These are phyloP conservation scores for Asterochloris erici DNA, from an alignment of 139 green algal genomes.

Conservation along the genomic window DNA sequence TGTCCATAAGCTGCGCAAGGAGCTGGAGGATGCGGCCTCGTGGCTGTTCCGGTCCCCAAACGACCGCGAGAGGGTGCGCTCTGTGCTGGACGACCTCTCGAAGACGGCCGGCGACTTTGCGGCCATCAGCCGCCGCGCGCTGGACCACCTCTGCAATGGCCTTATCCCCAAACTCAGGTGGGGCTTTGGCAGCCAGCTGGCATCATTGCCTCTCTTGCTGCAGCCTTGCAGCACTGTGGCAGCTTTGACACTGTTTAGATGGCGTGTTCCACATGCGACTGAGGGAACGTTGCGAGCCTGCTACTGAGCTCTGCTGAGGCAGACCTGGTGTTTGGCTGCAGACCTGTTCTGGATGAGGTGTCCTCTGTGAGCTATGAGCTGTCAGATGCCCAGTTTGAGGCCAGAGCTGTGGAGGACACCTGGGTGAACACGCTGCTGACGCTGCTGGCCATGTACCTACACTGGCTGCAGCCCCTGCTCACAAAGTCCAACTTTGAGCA, in stretches of 20 bases:
- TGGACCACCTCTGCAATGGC: conserved; percentile 70
- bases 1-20: conserved; percentile 71
- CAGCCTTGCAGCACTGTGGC: too few relatives aligned
- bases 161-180: conserved; percentile 63
- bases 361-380: conserved; percentile 66
- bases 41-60: conserved; percentile 46
- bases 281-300: neutral
- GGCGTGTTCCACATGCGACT: neutral
- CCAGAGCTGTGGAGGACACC: conserved; percentile 51
- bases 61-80: conserved; percentile 68
- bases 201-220: neutral
- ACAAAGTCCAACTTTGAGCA: conserved; percentile 69
- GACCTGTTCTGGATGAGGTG: conserved; percentile 70
- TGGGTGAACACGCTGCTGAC: conserved; percentile 77
- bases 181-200: neutral
- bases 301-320: neutral
- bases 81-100: conserved; percentile 72
- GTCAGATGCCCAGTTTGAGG: conserved; percentile 67
- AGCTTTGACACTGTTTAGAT: neutral
- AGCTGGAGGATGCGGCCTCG: conserved; percentile 69
- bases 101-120: conserved; percentile 74
- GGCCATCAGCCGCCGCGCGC: conserved; percentile 38
- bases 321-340: neutral
- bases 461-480: conserved; percentile 71
- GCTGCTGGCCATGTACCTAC: conserved; percentile 47